Evolutionary conservation across 2,329 filamentous ascomycete species (phyloP).

Genomic region (Penicillium sp.): DNA sequence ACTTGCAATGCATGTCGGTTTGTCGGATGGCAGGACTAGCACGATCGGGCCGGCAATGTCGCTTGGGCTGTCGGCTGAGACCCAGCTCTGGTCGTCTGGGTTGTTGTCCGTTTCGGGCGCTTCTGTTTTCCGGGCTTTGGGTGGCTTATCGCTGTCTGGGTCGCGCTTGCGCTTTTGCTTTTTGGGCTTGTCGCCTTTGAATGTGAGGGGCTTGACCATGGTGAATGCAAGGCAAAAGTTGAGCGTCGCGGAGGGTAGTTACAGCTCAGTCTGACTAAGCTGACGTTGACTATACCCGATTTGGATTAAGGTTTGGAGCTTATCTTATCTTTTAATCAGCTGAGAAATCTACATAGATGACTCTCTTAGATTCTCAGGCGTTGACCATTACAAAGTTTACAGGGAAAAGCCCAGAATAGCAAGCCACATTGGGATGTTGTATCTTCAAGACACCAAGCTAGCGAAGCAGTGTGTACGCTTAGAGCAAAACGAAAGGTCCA

Average conservation of each 20-base stretch:
- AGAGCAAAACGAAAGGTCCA: background rate
- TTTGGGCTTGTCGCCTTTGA: constrained; percentile 95
- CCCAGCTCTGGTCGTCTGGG: constrained; percentile 77
- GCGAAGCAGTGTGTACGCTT: background rate
- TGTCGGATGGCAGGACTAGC: constrained; percentile 71
- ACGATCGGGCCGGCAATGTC: constrained; percentile 80
- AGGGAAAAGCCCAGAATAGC: background rate
- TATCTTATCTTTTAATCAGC: too few relatives aligned
- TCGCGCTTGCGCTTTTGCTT: constrained; percentile 71
- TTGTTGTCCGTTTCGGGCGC: constrained; percentile 27
- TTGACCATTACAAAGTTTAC: background rate
- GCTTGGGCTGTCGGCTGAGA: constrained; percentile 66
- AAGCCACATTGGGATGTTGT: background rate
- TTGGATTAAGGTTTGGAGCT: too few relatives aligned
- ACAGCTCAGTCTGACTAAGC: too few relatives aligned
- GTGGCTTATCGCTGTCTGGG: constrained; percentile 38
- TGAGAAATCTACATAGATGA: too few relatives aligned
- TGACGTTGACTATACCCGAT: too few relatives aligned
- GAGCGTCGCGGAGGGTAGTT: too few relatives aligned
- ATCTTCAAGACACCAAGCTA: background rate
- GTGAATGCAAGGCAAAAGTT: too few relatives aligned
- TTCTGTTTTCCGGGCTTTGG: constrained; percentile 25
- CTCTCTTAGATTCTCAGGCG: too few relatives aligned
- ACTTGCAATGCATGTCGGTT: constrained; percentile 70
- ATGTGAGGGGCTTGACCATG: constrained; percentile 73